phyloP scores from a whole-genome alignment of 108 stramenopile genomes.

The Fragilariopsis cylindrus region DNA sequence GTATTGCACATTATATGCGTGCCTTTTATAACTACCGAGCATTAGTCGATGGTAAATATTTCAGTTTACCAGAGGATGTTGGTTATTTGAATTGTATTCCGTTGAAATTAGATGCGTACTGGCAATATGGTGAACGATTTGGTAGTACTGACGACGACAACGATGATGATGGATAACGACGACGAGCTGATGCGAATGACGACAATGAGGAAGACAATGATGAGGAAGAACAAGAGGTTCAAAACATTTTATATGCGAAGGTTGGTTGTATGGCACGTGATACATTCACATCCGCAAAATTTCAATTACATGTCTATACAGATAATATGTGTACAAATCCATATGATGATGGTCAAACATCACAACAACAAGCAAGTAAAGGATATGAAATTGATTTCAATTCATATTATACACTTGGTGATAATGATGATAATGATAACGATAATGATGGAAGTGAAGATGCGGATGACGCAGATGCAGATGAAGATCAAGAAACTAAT shows the following conservation, averaged over 20 bases:
- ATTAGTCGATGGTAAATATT: slow-evolving; percentile 64
- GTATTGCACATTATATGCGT: slow-evolving; percentile 89
- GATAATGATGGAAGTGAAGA: neutral
- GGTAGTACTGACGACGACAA: slow-evolving; percentile 51
- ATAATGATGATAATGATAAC: neutral
- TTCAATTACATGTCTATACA: slow-evolving; percentile 78
- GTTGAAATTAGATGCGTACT: slow-evolving; percentile 6
- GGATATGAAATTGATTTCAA: slow-evolving; percentile 71
- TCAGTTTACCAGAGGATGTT: slow-evolving; percentile 74
- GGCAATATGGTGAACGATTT: slow-evolving; percentile 60
- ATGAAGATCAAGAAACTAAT: neutral
- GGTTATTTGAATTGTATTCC: slow-evolving; percentile 62
- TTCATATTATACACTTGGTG: neutral
- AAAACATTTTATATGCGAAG: slow-evolving; percentile 71
- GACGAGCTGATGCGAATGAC: neutral
- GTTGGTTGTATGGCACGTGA: slow-evolving; percentile 85
- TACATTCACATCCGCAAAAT: slow-evolving; percentile 80
- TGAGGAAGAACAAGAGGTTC: neutral
- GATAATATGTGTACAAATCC: slow-evolving; percentile 65
- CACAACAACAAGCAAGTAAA: slow-evolving; percentile 39
- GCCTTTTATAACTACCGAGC: slow-evolving; percentile 89
- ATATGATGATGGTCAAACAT: slow-evolving; percentile 58
- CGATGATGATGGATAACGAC: neutral
- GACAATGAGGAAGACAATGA: slow-evolving; percentile 9
- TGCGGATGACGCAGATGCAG: neutral